Conservation (phyloP, 176 grass and related monocot species). For the Carex cristatella region DNA sequence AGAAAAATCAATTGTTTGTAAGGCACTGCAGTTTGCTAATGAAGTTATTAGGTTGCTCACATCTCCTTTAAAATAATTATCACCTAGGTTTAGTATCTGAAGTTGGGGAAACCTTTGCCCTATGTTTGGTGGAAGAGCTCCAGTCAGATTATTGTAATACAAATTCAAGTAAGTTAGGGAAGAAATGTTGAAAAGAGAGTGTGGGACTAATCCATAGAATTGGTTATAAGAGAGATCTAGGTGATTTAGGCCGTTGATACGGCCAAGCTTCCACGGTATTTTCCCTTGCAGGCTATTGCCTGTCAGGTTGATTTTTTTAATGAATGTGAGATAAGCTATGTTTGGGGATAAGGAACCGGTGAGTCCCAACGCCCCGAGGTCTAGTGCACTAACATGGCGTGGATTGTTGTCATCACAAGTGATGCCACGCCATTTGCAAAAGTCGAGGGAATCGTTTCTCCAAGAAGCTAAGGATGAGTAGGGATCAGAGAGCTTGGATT, state of each 20-base stretch:
- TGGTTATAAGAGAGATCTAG: slow-evolving; percentile 14
- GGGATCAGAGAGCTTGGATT: slow-evolving; percentile 13
- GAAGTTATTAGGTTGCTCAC: slow-evolving; percentile 18
- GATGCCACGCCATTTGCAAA: slow-evolving; percentile 25
- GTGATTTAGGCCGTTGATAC: background rate
- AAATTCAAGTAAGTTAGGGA: slow-evolving; percentile 6
- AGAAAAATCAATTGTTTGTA: background rate
- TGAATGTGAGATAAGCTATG: slow-evolving; percentile 5
- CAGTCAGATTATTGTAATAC: background rate
- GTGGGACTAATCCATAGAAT: background rate
- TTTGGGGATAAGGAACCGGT: slow-evolving; percentile 14
- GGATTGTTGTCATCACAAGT: background rate
- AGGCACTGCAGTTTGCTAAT: slow-evolving; percentile 9
- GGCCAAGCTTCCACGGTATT: slow-evolving; percentile 19
- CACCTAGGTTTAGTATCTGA: background rate
- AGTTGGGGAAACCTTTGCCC: slow-evolving; percentile 7
- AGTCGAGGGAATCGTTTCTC: background rate
- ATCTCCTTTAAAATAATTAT: slow-evolving; percentile 20
- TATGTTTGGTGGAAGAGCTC: slow-evolving; percentile 17
- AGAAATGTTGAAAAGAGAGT: slow-evolving; percentile 30
- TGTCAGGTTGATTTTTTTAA: background rate
- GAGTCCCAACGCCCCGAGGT: background rate
- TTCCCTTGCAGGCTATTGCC: slow-evolving; percentile 20
- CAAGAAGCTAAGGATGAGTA: background rate
- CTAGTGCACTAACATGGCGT: background rate